These are phyloP conservation scores for Paraurostyla sp. DNA, from an alignment of 73 alveolate species.

Conservation along the genomic window DNA sequence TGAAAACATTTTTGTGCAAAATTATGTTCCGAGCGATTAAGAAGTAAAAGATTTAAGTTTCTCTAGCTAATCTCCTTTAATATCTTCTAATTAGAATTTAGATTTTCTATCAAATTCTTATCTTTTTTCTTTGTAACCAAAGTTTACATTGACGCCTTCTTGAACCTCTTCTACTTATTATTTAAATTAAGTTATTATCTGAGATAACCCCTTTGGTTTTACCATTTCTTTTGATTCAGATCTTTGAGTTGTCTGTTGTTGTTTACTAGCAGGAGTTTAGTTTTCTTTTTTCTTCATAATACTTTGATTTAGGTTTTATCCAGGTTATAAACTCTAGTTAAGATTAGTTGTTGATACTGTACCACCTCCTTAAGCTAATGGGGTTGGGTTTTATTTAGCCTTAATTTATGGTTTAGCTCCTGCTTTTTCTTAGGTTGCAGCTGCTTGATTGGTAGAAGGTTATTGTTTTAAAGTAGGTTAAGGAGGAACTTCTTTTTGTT, in stretches of 20 bases:
- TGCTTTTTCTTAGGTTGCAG: not conserved
- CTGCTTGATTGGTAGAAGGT: no score
- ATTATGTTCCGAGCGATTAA: constrained; percentile 19
- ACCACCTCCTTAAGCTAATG: not conserved
- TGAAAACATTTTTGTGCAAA: constrained; percentile 61
- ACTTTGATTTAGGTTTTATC: not conserved
- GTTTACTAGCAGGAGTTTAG: not conserved
- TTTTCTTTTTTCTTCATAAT: not conserved
- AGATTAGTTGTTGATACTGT: constrained; percentile 5
- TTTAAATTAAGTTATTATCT: not conserved
- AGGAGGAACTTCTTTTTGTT: not conserved
- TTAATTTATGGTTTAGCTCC: not conserved
- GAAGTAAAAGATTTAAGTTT: constrained; percentile 65
- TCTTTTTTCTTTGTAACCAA: constrained; percentile 88
- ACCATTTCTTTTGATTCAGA: constrained; percentile 26
- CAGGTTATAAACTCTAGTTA: constrained; percentile 25
- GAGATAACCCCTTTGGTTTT: constrained; percentile 16
- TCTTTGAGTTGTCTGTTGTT: constrained; percentile 11
- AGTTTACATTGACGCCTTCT: constrained; percentile 24
- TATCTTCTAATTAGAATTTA: constrained; percentile 82
- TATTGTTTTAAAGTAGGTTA: constrained; percentile 3
- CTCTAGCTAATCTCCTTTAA: constrained; percentile 82
- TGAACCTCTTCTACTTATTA: not conserved
- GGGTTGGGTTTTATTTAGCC: not conserved
- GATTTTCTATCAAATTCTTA: constrained; percentile 80